Percentiles rank a stretch among this genome's conserved stretches.
phyloP scores from a whole-genome alignment of 768 basidiomycete species.

The Trametes gibbosa region DNA sequence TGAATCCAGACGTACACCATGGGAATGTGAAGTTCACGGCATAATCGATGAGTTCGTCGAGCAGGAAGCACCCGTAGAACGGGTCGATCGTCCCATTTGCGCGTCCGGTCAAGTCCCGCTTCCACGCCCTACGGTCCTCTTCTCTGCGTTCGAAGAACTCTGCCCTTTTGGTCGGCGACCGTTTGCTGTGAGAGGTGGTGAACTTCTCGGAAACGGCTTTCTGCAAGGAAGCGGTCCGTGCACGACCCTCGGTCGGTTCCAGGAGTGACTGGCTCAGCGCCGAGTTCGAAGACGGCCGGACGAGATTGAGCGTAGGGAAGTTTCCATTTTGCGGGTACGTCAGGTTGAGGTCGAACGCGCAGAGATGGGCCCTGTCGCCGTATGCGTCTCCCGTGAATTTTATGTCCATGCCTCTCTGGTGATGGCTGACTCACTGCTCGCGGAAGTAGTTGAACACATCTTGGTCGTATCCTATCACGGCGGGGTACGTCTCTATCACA shows the following conservation, averaged over 20 bases:
- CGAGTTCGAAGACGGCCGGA: constrained; percentile 4
- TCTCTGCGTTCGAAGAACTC: constrained; percentile 20
- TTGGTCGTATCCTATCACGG: constrained; percentile 67
- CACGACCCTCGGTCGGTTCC: constrained; percentile 6
- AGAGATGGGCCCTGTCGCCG: constrained; percentile 51
- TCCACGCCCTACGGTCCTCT: constrained; percentile 35
- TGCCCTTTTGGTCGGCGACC: neutral
- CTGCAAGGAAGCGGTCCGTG: constrained; percentile 10
- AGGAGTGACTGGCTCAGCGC: constrained; percentile 1
- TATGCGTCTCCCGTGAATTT: constrained; percentile 39
- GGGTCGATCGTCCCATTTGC: constrained; percentile 49
- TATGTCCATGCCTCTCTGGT: constrained; percentile 45
- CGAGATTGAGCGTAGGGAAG: constrained; percentile 39
- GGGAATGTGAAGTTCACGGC: constrained; percentile 70
- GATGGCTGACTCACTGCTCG: constrained; percentile 49
- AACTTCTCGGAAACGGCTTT: constrained; percentile 10
- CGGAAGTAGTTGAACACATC: constrained; percentile 66
- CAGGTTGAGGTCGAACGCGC: constrained; percentile 62
- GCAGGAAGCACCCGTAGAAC: constrained; percentile 47
- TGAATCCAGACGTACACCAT: constrained; percentile 32
- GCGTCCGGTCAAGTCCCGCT: constrained; percentile 47
- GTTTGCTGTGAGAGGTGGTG: neutral
- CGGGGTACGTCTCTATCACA: constrained; percentile 69
- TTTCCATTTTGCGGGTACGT: constrained; percentile 61
- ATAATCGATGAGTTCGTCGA: constrained; percentile 66